phyloP scores from a whole-genome alignment of 2,329 filamentous ascomycete genomes.

The Aspergillus pseudoviridinutans region DNA sequence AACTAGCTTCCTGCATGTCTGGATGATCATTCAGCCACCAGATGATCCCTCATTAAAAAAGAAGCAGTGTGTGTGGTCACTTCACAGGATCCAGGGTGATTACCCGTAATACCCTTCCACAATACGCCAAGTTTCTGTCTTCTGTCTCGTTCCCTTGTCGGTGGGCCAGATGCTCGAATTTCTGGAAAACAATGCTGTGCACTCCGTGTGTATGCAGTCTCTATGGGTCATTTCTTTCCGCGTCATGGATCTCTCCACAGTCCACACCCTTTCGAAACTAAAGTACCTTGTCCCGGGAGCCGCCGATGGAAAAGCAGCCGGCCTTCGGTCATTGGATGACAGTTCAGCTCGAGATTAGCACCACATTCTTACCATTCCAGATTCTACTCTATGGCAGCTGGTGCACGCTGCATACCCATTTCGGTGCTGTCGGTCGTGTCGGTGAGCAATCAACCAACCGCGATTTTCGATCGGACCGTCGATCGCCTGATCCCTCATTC shows the following conservation, averaged over 20 bases:
- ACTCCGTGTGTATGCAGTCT: slow-evolving; percentile 1
- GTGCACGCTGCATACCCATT: slow-evolving; percentile 12
- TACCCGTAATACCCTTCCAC: background rate
- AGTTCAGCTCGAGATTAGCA: background rate
- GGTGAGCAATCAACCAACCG: slow-evolving; percentile 24
- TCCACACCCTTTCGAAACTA: background rate
- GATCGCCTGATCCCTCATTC: slow-evolving; percentile 26
- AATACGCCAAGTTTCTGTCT: slow-evolving; percentile 8
- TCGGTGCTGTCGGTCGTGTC: slow-evolving; percentile 19
- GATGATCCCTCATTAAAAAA: slow-evolving; percentile 8
- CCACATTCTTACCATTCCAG: background rate
- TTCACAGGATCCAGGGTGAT: slow-evolving; percentile 2
- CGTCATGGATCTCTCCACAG: slow-evolving; percentile 4
- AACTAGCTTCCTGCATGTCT: slow-evolving; percentile 30
- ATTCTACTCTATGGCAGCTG: background rate
- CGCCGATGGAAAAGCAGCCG: background rate
- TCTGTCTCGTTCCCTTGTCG: slow-evolving; percentile 13
- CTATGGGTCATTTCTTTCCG: background rate
- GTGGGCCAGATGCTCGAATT: slow-evolving; percentile 14
- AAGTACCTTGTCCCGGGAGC: background rate
- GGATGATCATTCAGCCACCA: slow-evolving; percentile 24
- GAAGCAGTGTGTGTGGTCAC: background rate
- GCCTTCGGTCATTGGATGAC: background rate
- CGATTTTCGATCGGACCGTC: slow-evolving; percentile 21
- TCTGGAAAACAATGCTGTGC: slow-evolving; percentile 19